phyloP scores from a whole-genome alignment of 1,284 basidiomycete genomes.

The Ceratobasidium sp. region DNA sequence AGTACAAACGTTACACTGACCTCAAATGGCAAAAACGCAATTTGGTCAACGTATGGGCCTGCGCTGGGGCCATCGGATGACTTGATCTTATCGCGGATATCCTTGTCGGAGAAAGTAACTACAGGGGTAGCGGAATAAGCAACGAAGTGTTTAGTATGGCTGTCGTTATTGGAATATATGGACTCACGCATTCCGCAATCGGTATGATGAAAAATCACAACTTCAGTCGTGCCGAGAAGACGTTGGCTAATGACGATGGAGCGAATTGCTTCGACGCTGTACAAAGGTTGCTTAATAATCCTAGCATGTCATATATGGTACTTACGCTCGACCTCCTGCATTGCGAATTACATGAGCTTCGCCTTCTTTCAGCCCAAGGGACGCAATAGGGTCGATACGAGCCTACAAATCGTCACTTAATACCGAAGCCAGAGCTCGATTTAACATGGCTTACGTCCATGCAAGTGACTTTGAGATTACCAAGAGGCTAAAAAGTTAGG shows the following conservation, averaged over 20 bases:
- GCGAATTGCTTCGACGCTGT: conserved; percentile 71
- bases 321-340: conserved; percentile 73
- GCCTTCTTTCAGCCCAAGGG: conserved; percentile 72
- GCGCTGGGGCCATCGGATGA: conserved; percentile 57
- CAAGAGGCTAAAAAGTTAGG: neutral
- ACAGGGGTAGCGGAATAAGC: neutral
- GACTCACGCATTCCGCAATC: conserved; percentile 74
- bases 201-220: conserved; percentile 75
- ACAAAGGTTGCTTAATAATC: neutral
- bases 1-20: neutral
- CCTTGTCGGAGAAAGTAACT: conserved; percentile 61
- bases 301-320: neutral
- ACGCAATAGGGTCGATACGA: conserved; percentile 65
- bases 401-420: neutral
- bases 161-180: neutral
- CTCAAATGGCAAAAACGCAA: conserved; percentile 71
- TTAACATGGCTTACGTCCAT: conserved; percentile 11
- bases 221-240: conserved; percentile 73
- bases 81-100: conserved; percentile 65
- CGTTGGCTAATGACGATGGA: conserved; percentile 77
- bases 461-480: neutral
- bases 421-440: neutral
- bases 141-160: neutral
- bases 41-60: conserved; percentile 56
- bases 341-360: conserved; percentile 79